Conservation (phyloP, 345 rosid genomes). For the Aquilaria yunnanensis region DNA sequence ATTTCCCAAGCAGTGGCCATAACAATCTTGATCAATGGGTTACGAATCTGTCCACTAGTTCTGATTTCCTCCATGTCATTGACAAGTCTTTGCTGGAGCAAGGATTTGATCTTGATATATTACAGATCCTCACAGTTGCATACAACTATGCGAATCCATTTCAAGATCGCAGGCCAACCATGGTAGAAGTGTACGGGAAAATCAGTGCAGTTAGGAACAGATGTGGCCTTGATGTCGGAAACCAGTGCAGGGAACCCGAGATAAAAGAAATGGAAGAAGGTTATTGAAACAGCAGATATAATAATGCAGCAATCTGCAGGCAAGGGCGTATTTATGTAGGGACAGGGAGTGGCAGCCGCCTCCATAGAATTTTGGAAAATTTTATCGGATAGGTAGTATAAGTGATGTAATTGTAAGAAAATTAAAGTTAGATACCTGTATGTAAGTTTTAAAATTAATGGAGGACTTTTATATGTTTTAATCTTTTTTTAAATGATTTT, state of each 20-base stretch:
- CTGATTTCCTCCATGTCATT: conserved; percentile 1
- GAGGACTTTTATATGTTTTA: too few species aligned
- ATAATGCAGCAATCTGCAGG: too few species aligned
- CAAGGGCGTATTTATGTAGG: too few species aligned
- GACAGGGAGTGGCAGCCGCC: too few species aligned
- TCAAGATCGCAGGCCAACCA: conserved; percentile 7
- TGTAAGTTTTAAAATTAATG: too few species aligned
- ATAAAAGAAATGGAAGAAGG: not conserved
- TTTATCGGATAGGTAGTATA: too few species aligned
- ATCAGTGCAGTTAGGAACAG: not conserved
- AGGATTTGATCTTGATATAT: conserved; percentile 19
- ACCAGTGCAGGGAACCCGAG: not conserved
- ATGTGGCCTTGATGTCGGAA: not conserved
- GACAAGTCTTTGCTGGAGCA: conserved; percentile 12
- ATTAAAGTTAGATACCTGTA: too few species aligned
- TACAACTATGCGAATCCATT: conserved; percentile 7
- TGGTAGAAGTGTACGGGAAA: conserved; percentile 13
- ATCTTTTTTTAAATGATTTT: too few species aligned
- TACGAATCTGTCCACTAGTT: not conserved
- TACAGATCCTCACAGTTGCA: conserved; percentile 16
- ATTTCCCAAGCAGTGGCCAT: not conserved
- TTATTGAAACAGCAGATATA: too few species aligned
- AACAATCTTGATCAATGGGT: not conserved
- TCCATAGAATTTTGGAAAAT: too few species aligned
- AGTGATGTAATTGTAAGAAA: too few species aligned